phyloP scores from a whole-genome alignment of 2,329 filamentous ascomycete genomes.

The Epichloe aotearoae region DNA sequence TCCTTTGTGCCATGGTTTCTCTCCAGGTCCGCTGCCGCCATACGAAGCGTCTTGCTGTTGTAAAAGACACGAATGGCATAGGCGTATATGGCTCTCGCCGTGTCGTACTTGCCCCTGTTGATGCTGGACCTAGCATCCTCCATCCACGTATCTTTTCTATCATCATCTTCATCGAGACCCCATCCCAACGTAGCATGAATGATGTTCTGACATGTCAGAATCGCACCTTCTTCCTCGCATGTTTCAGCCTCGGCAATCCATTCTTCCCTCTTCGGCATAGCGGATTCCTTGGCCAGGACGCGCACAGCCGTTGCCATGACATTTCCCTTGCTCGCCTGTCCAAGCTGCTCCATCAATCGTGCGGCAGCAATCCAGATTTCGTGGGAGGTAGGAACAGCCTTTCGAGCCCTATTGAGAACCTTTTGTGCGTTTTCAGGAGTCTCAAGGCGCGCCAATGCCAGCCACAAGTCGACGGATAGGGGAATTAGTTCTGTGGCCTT shows the following conservation, averaged over 20 bases:
- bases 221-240: conserved; percentile 82
- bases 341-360: conserved; percentile 75
- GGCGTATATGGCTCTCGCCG: conserved; percentile 83
- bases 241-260: conserved; percentile 94
- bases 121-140: conserved; percentile 81
- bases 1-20: conserved; percentile 78
- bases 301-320: conserved; percentile 93
- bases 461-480: conserved; percentile 85
- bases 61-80: conserved; percentile 84
- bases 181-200: conserved; percentile 88
- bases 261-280: conserved; percentile 94
- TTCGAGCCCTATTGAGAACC: conserved; percentile 88
- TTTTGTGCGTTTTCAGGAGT: conserved; percentile 85
- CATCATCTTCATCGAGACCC: conserved; percentile 88
- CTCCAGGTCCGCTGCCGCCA: conserved; percentile 82
- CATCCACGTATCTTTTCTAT: conserved; percentile 90
- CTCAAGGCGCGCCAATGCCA: conserved; percentile 82
- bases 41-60: conserved; percentile 78
- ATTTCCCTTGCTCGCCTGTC: conserved; percentile 65
- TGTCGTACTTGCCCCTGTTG: conserved; percentile 71
- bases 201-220: conserved; percentile 77
- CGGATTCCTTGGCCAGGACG: conserved; percentile 75
- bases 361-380: conserved; percentile 96
- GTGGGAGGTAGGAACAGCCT: conserved; percentile 82
- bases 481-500: conserved; percentile 95